A percentile compares a stretch with the other conserved stretches of the same genome.
These are phyloP conservation scores for Conringia planisiliqua DNA, from an alignment of 345 rosid species.

Conservation along the genomic window DNA sequence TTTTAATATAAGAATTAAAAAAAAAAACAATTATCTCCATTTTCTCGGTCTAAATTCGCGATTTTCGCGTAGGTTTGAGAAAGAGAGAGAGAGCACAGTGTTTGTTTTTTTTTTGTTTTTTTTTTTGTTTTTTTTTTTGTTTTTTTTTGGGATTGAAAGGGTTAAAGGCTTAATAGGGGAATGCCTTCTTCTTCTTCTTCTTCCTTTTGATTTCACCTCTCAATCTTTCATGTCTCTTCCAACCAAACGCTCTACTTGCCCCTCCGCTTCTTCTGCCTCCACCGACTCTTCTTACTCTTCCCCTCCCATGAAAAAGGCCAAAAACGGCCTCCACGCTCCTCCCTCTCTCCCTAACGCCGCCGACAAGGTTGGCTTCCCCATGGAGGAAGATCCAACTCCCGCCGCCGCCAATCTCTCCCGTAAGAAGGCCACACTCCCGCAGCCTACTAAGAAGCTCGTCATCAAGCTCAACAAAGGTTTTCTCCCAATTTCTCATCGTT, in stretches of 20 bases:
- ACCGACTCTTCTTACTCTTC: constrained; percentile 41
- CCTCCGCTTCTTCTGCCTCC: constrained; percentile 42
- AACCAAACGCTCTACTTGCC: constrained; percentile 63
- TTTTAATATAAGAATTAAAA: no score
- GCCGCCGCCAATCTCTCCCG: constrained; percentile 74
- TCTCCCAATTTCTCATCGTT: background rate
- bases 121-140: no score
- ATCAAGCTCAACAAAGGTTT: constrained; percentile 86
- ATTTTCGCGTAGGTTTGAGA: no score
- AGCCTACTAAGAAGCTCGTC: constrained; percentile 82
- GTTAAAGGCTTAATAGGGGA: constrained; percentile 1
- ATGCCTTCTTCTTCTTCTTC: constrained; percentile 31
- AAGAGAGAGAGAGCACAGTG: no score
- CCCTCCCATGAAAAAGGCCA: constrained; percentile 35
- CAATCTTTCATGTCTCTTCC: constrained; percentile 72
- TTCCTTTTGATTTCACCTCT: constrained; percentile 15
- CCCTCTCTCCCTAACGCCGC: constrained; percentile 18
- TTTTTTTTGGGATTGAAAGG: background rate
- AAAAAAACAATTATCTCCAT: no score
- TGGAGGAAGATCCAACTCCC: constrained; percentile 63
- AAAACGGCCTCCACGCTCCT: constrained; percentile 55
- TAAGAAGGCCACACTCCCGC: constrained; percentile 81
- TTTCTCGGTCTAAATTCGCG: no score
- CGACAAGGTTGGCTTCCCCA: constrained; percentile 42
- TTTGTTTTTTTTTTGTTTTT: no score